These are phyloP conservation scores for Ganoderma resinaceum DNA, from an alignment of 1,284 basidiomycete species.

Conservation along the genomic window DNA sequence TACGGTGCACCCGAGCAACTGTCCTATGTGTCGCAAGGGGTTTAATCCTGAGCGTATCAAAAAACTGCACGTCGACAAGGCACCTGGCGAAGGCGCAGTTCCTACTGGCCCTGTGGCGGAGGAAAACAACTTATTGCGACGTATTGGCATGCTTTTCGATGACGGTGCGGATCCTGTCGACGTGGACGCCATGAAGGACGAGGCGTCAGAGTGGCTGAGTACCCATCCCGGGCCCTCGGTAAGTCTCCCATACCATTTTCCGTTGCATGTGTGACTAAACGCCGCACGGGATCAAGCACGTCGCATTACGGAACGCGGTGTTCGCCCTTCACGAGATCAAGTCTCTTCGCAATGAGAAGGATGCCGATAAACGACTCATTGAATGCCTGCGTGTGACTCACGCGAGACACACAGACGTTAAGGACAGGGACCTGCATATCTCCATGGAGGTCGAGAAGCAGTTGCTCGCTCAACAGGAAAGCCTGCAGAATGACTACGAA, in stretches of 20 bases:
- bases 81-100: slow-evolving; percentile 22
- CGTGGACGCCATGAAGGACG: slow-evolving; percentile 49
- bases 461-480: slow-evolving; percentile 23
- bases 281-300: slow-evolving; percentile 23
- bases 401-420: slow-evolving; percentile 40
- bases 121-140: slow-evolving; percentile 49
- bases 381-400: slow-evolving; percentile 37
- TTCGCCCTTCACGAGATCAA: slow-evolving; percentile 34
- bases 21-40: slow-evolving; percentile 69
- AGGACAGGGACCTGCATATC: slow-evolving; percentile 43
- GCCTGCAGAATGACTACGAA: slow-evolving; percentile 38
- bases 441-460: slow-evolving; percentile 45
- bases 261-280: neutral
- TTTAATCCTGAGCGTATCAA: slow-evolving; percentile 61
- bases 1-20: slow-evolving; percentile 55
- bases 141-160: slow-evolving; percentile 51
- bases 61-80: slow-evolving; percentile 63
- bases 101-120: slow-evolving; percentile 23
- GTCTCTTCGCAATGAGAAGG: slow-evolving; percentile 15
- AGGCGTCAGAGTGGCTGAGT: slow-evolving; percentile 57
- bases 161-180: slow-evolving; percentile 52
- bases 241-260: slow-evolving; percentile 7
- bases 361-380: slow-evolving; percentile 20
- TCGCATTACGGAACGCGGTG: slow-evolving; percentile 33
- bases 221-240: slow-evolving; percentile 22